Evolutionary conservation across 352 stramenopile species (phyloP).

Genomic region (Sclerospora graminicola): DNA sequence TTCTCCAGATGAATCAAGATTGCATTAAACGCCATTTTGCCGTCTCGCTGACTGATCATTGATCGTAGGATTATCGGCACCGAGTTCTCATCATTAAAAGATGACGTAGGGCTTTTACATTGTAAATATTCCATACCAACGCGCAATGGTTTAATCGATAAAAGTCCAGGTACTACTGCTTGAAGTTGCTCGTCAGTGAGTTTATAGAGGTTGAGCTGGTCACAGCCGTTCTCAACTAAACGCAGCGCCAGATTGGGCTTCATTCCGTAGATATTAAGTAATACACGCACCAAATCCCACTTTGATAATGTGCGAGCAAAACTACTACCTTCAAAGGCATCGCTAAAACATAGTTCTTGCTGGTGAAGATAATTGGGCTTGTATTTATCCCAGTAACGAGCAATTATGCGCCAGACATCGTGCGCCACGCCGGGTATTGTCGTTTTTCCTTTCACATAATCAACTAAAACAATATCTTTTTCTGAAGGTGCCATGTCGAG

Average conservation of each 20-base stretch:
- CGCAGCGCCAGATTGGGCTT: conserved; percentile 26
- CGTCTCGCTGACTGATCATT: conserved; percentile 43
- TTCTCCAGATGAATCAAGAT: conserved; percentile 52
- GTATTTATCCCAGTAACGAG: conserved; percentile 48
- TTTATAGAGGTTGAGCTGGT: conserved; percentile 1
- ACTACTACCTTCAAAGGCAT: conserved; percentile 5
- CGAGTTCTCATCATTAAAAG: neutral
- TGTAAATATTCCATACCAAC: conserved; percentile 30
- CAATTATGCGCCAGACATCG: conserved; percentile 52
- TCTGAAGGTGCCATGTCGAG: conserved; percentile 6
- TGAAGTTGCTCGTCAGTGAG: conserved; percentile 20
- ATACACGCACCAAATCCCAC: conserved; percentile 24
- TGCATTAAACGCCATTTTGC: conserved; percentile 52
- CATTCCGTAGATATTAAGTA: conserved; percentile 47
- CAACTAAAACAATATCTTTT: conserved; percentile 28
- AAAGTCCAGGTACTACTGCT: conserved; percentile 11
- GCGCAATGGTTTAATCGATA: conserved; percentile 17
- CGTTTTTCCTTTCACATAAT: conserved; percentile 27
- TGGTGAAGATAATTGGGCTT: conserved; percentile 57
- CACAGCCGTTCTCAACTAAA: conserved; percentile 11
- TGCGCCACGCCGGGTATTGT: conserved; percentile 30
- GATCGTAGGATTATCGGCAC: conserved; percentile 16
- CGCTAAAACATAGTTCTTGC: conserved; percentile 44
- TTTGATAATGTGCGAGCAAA: conserved; percentile 9
- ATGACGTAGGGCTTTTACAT: neutral